Conservation (phyloP, 768 basidiomycete species). For the Rhizopogon vulgaris region DNA sequence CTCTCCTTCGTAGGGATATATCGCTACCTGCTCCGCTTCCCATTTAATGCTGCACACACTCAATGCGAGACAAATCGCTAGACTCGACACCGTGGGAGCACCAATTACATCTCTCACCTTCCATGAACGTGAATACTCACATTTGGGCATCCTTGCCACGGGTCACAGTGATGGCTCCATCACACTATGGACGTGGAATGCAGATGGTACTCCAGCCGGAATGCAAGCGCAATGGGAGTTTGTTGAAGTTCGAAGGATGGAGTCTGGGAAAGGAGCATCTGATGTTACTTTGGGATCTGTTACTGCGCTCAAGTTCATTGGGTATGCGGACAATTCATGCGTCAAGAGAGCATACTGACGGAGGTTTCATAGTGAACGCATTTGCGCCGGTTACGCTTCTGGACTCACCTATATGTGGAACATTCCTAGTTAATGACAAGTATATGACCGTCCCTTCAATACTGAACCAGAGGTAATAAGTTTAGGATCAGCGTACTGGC, state of each 20-base stretch:
- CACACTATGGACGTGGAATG: constrained; percentile 78
- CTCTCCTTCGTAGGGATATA: constrained; percentile 59
- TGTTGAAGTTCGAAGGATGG: constrained; percentile 60
- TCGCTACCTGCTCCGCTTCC: constrained; percentile 73
- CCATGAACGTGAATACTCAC: constrained; percentile 83
- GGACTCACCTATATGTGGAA: constrained; percentile 2
- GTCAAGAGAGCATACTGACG: constrained; percentile 37
- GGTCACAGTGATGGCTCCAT: constrained; percentile 74
- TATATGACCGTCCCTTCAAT: not conserved
- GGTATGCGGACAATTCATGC: constrained; percentile 38
- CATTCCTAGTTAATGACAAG: not conserved
- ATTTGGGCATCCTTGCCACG: constrained; percentile 72
- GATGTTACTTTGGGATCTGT: constrained; percentile 48
- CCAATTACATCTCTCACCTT: constrained; percentile 76
- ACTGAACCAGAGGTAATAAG: not conserved
- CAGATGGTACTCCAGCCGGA: constrained; percentile 63
- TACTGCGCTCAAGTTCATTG: constrained; percentile 76
- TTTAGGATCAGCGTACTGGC: no score
- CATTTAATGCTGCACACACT: constrained; percentile 79
- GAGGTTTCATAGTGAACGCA: constrained; percentile 42
- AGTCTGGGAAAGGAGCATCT: constrained; percentile 36
- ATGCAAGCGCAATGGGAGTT: constrained; percentile 74
- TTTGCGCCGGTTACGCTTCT: constrained; percentile 1
- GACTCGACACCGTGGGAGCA: constrained; percentile 46
- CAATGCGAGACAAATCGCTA: constrained; percentile 75